Percentiles rank a stretch among this genome's conserved stretches.
These are phyloP conservation scores for Dendrocalamus latiflorus DNA, from an alignment of 202 grass and related monocot genomes.

Conservation along the genomic window DNA sequence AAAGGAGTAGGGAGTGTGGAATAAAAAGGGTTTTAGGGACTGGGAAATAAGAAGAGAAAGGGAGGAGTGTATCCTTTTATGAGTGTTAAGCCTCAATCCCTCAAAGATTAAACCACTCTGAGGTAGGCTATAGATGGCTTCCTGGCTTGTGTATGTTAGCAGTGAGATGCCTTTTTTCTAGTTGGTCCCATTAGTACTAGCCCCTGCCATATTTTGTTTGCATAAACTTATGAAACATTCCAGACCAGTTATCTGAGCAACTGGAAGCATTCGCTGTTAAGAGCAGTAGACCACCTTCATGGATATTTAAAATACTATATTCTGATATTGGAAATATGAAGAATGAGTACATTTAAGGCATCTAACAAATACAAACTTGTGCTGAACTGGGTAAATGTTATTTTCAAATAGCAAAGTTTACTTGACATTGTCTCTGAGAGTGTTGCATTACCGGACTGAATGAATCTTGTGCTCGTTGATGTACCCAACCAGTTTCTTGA, in stretches of 20 bases:
- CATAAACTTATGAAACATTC: conserved; percentile 1
- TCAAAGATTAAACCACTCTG: not conserved
- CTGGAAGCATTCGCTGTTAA: not conserved
- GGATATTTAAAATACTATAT: not conserved
- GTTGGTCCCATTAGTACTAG: not conserved
- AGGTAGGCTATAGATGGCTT: not conserved
- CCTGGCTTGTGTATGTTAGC: not conserved
- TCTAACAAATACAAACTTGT: conserved; percentile 1
- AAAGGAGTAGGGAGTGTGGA: not conserved
- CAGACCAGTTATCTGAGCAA: not conserved
- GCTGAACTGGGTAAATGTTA: not conserved
- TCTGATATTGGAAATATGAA: not conserved
- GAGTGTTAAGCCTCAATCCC: not conserved
- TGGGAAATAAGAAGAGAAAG: not conserved
- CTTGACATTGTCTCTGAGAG: conserved; percentile 1
- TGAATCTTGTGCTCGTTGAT: conserved; percentile 1
- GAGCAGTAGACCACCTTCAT: not conserved
- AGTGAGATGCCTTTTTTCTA: not conserved
- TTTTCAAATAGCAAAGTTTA: not conserved
- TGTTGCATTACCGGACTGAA: not conserved
- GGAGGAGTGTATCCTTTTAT: not conserved
- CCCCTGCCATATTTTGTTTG: conserved; percentile 10
- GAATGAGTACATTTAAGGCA: not conserved
- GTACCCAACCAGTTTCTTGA: conserved; percentile 5
- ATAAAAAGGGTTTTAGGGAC: not conserved